These are phyloP conservation scores for Phytopythium ostracodes DNA, from an alignment of 352 stramenopile genomes.

Conservation along the genomic window DNA sequence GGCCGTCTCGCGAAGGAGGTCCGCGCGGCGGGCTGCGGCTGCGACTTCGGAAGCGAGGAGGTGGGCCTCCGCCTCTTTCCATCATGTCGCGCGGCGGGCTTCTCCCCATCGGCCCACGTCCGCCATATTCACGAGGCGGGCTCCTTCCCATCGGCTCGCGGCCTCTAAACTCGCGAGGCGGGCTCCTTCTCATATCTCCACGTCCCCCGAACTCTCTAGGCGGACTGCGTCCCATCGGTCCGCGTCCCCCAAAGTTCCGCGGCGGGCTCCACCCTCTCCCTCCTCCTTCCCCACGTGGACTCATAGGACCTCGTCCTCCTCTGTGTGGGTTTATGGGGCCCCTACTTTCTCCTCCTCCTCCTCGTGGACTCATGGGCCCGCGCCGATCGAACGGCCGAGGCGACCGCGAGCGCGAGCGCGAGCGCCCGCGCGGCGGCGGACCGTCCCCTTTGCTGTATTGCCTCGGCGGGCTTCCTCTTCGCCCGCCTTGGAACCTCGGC, in stretches of 20 bases:
- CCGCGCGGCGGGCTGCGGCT: constrained; percentile 5
- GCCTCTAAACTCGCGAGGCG: constrained; percentile 1
- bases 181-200: constrained; percentile 1
- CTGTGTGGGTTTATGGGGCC: not conserved
- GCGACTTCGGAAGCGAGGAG: constrained; percentile 8
- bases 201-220: constrained; percentile 17
- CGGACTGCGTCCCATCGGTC: constrained; percentile 15
- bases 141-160: constrained; percentile 11
- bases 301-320: constrained; percentile 6
- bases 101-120: constrained; percentile 7
- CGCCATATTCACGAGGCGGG: constrained; percentile 19
- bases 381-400: not conserved
- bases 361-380: constrained; percentile 1
- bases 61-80: not conserved
- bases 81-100: constrained; percentile 5
- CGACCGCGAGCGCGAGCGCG: constrained; percentile 11
- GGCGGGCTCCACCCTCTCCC: not conserved
- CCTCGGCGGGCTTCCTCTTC: not conserved
- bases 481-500: not conserved
- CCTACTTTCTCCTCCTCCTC: not conserved
- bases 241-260: constrained; percentile 15
- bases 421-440: not conserved
- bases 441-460: not conserved
- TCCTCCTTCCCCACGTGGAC: constrained; percentile 6
- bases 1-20: not conserved